phyloP scores from a whole-genome alignment of 352 stramenopile genomes.

The Phytophthora megakarya region DNA sequence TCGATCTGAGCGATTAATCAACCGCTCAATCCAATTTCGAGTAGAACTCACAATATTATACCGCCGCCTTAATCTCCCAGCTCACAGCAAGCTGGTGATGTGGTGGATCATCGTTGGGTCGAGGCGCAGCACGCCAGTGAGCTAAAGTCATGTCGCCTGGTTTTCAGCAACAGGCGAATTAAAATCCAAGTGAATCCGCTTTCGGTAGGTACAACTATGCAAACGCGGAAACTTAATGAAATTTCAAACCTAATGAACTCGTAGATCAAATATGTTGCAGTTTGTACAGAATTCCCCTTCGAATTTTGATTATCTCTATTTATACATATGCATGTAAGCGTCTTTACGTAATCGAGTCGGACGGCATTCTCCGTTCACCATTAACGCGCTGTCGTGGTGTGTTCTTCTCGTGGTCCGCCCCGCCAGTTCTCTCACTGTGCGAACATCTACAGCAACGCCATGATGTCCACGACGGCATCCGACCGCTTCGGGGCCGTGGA shows the following conservation, averaged over 20 bases:
- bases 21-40: background rate
- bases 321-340: background rate
- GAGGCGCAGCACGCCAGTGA: slow-evolving; percentile 7
- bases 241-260: no score
- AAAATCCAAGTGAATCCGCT: slow-evolving; percentile 17
- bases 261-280: background rate
- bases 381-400: slow-evolving; percentile 11
- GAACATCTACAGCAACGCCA: slow-evolving; percentile 13
- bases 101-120: slow-evolving; percentile 1
- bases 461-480: slow-evolving; percentile 35
- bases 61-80: background rate
- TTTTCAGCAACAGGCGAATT: slow-evolving; percentile 18
- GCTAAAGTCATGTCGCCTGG: slow-evolving; percentile 7
- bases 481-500: slow-evolving; percentile 49
- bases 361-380: slow-evolving; percentile 10
- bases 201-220: slow-evolving; percentile 19
- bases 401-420: slow-evolving; percentile 24
- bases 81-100: background rate
- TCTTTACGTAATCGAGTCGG: slow-evolving; percentile 17
- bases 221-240: slow-evolving; percentile 12
- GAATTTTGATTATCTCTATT: slow-evolving; percentile 9
- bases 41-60: no score
- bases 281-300: background rate
- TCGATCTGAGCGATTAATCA: no score
- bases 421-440: slow-evolving; percentile 2